phyloP scores from a whole-genome alignment of 306 rosid genomes.

The Argentina anserina region DNA sequence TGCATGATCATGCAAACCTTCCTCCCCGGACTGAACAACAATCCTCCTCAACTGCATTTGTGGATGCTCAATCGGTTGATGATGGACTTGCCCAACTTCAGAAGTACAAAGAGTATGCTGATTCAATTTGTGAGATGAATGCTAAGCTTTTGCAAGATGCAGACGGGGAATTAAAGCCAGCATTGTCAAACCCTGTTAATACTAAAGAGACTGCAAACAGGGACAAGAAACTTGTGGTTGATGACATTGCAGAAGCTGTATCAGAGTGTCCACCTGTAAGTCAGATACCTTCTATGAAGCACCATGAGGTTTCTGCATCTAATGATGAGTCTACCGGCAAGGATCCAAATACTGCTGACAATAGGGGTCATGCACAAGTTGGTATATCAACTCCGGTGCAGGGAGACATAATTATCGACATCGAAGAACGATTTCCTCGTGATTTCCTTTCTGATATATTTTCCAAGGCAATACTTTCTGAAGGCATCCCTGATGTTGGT shows the following conservation, averaged over 20 bases:
- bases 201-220: constrained; percentile 34
- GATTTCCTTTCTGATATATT: constrained; percentile 82
- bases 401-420: constrained; percentile 75
- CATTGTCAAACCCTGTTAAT: constrained; percentile 27
- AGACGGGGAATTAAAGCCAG: constrained; percentile 39
- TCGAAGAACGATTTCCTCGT: constrained; percentile 82
- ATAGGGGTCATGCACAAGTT: constrained; percentile 29
- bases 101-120: constrained; percentile 46
- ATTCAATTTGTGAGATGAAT: constrained; percentile 40
- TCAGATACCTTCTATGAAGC: constrained; percentile 45
- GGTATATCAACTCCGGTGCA: constrained; percentile 45
- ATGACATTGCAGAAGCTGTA: constrained; percentile 39
- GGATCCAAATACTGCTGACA: constrained; percentile 25
- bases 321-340: constrained; percentile 36
- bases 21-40: constrained; percentile 35
- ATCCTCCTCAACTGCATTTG: constrained; percentile 34
- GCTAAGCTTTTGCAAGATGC: constrained; percentile 42
- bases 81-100: constrained; percentile 49
- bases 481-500: constrained; percentile 46
- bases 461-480: constrained; percentile 72
- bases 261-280: constrained; percentile 27
- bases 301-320: constrained; percentile 33
- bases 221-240: constrained; percentile 33
- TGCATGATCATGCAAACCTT: constrained; percentile 36
- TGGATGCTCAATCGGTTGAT: constrained; percentile 37